Evolutionary conservation across 768 basidiomycete genomes (phyloP).

Genomic region (Auricularia cornea): DNA sequence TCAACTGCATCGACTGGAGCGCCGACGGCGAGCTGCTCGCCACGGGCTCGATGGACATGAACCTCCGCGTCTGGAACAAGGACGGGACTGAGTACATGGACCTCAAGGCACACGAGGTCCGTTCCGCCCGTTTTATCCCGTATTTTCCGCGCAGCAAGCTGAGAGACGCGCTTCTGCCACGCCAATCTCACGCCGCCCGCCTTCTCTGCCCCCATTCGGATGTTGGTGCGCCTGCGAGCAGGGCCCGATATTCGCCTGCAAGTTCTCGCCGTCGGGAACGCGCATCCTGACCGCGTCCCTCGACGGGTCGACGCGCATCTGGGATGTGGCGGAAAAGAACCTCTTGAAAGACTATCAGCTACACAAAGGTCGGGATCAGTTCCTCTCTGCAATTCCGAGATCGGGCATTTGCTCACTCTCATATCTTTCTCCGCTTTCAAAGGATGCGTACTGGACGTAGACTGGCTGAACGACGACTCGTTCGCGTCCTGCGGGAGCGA

Average conservation of each 20-base stretch:
- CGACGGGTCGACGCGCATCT: not conserved
- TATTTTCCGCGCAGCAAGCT: constrained; percentile 6
- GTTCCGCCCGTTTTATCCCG: constrained; percentile 5
- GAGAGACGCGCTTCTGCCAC: constrained; percentile 18
- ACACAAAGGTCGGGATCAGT: constrained; percentile 46
- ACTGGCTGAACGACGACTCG: constrained; percentile 63
- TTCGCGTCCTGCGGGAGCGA: constrained; percentile 75
- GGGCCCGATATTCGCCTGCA: not conserved
- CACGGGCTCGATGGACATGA: constrained; percentile 67
- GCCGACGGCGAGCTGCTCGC: constrained; percentile 63
- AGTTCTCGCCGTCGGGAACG: not conserved
- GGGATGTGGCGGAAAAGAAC: not conserved
- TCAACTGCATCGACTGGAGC: constrained; percentile 76
- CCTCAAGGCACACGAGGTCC: constrained; percentile 47
- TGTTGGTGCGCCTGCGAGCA: not conserved
- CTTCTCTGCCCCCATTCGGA: constrained; percentile 2
- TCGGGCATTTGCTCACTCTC: constrained; percentile 1
- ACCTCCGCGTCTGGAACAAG: constrained; percentile 58
- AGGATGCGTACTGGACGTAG: constrained; percentile 76
- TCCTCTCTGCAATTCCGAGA: not conserved
- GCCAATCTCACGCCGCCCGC: not conserved
- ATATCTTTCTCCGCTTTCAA: not conserved
- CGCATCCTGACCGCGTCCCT: not conserved
- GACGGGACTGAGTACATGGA: constrained; percentile 58
- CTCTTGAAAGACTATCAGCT: constrained; percentile 31